phyloP scores from a whole-genome alignment of 2,329 filamentous ascomycete genomes.

The Fusarium brachygibbosum region DNA sequence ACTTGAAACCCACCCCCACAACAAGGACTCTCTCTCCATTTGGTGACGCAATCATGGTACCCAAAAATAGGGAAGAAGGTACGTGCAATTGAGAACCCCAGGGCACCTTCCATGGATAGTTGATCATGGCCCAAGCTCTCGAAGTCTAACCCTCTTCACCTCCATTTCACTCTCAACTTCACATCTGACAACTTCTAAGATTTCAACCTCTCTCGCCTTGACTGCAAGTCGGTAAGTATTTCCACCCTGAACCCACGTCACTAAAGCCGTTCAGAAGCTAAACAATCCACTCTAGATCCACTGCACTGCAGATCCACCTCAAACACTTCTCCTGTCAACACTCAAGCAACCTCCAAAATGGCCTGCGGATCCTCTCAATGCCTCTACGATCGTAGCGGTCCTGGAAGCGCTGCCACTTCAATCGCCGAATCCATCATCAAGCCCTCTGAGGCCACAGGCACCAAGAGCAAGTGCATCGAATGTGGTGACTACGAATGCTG shows the following conservation, averaged over 20 bases:
- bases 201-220: neutral
- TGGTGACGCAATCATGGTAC: constrained; percentile 34
- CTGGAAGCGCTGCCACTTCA: constrained; percentile 63
- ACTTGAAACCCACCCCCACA: constrained; percentile 39
- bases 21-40: neutral
- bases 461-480: constrained; percentile 49
- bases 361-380: constrained; percentile 40
- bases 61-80: constrained; percentile 28
- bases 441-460: constrained; percentile 60
- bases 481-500: constrained; percentile 61
- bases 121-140: constrained; percentile 21
- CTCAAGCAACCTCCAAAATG: constrained; percentile 39
- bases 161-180: neutral
- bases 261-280: neutral
- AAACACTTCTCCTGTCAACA: constrained; percentile 5
- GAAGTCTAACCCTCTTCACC: constrained; percentile 3
- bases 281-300: constrained; percentile 11
- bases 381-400: constrained; percentile 57
- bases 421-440: constrained; percentile 66
- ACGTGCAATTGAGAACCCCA: neutral
- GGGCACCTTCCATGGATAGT: neutral
- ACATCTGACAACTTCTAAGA: constrained; percentile 1
- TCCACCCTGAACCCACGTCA: neutral
- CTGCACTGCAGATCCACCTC: constrained; percentile 9
- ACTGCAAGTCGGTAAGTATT: constrained; percentile 12